Percentiles rank a stretch among this genome's conserved stretches.
Conservation (phyloP, 2,329 filamentous ascomycete genomes). For the Ambrosiella xylebori region DNA sequence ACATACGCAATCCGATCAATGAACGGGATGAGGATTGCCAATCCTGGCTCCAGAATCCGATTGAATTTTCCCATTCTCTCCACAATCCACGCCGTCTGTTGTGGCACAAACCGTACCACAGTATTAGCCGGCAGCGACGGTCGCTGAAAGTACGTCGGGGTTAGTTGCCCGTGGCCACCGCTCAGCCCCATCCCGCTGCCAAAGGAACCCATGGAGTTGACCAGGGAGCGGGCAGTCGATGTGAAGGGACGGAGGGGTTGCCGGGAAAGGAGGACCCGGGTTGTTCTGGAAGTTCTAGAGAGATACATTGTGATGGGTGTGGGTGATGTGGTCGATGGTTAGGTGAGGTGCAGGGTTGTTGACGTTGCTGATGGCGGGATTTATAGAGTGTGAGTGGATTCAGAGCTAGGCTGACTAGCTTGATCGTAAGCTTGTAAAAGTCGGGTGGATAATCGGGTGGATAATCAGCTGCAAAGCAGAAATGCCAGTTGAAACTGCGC, state of each 20-base stretch:
- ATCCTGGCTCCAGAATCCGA: constrained; percentile 77
- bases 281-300: constrained; percentile 6
- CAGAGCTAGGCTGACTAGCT: background rate
- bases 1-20: constrained; percentile 95
- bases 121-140: constrained; percentile 75
- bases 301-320: constrained; percentile 8
- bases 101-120: constrained; percentile 89
- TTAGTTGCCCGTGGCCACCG: constrained; percentile 23
- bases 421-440: background rate
- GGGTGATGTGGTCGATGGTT: background rate
- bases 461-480: background rate
- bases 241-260: constrained; percentile 10
- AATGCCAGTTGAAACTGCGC: too few species aligned
- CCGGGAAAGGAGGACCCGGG: constrained; percentile 5
- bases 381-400: background rate
- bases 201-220: constrained; percentile 19
- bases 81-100: constrained; percentile 98
- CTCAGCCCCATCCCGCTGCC: constrained; percentile 9
- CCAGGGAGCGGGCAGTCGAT: constrained; percentile 19
- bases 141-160: constrained; percentile 66
- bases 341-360: background rate
- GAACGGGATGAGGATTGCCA: constrained; percentile 77
- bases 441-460: background rate
- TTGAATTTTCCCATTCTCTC: constrained; percentile 98
- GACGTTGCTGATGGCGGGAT: background rate